Percentiles rank a stretch among this genome's conserved stretches.
Conservation (phyloP, 2,329 filamentous ascomycete species). For the Zymoseptoria crescenta region DNA sequence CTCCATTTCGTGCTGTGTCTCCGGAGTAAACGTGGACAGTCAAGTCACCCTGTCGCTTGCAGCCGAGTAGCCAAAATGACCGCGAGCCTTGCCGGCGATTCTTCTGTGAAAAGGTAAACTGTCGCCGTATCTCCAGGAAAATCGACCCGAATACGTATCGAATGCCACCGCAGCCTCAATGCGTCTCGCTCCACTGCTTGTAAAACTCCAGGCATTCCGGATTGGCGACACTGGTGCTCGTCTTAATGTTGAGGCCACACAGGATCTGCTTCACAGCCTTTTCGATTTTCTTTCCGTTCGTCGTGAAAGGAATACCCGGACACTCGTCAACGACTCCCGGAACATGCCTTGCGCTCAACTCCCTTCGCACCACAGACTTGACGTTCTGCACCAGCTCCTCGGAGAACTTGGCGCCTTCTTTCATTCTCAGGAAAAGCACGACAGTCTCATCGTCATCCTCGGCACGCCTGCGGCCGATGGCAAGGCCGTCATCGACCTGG, state of each 20-base stretch:
- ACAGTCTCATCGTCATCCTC: conserved; percentile 77
- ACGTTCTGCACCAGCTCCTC: conserved; percentile 56
- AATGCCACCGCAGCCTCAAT: conserved; percentile 25
- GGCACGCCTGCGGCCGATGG: conserved; percentile 66
- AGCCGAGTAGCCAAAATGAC: background rate
- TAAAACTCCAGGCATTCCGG: conserved; percentile 86
- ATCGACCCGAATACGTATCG: background rate
- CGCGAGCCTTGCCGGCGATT: background rate
- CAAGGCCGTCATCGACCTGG: conserved; percentile 77
- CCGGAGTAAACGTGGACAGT: background rate
- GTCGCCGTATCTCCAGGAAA: background rate
- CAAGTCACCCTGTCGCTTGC: too few species aligned
- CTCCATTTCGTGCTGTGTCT: background rate
- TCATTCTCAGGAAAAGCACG: conserved; percentile 78
- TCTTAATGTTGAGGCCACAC: conserved; percentile 77
- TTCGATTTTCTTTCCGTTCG: conserved; percentile 97
- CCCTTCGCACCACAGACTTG: conserved; percentile 60
- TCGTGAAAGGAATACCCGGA: conserved; percentile 80
- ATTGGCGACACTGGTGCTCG: conserved; percentile 89
- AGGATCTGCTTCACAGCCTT: conserved; percentile 95
- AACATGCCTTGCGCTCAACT: conserved; percentile 83
- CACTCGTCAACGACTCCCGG: conserved; percentile 75
- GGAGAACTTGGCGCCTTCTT: conserved; percentile 48
- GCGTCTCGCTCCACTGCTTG: conserved; percentile 59
- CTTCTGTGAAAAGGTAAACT: background rate